phyloP scores from a whole-genome alignment of 768 basidiomycete species.

The Leccinum subgranulosum region DNA sequence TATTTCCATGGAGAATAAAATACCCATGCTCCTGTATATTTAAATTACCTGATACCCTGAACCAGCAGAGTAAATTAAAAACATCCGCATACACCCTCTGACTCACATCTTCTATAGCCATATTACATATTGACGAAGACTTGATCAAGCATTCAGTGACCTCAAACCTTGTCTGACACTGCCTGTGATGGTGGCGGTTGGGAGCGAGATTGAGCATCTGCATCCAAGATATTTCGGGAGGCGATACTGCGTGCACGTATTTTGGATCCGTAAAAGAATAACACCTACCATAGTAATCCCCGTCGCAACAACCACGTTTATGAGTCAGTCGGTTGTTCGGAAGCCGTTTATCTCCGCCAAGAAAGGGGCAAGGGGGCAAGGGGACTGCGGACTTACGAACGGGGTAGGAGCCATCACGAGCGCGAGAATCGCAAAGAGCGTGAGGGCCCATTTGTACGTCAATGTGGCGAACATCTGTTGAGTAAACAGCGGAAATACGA shows the following conservation, averaged over 20 bases:
- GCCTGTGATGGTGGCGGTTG: neutral
- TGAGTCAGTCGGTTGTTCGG: slow-evolving; percentile 1
- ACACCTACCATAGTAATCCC: slow-evolving; percentile 9
- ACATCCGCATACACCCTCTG: neutral
- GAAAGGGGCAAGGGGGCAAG: neutral
- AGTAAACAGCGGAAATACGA: slow-evolving; percentile 50
- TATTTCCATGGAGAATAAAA: slow-evolving; percentile 1
- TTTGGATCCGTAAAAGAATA: slow-evolving; percentile 32
- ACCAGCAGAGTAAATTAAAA: neutral
- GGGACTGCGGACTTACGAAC: slow-evolving; percentile 30
- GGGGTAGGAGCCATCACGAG: slow-evolving; percentile 44
- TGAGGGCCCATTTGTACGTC: slow-evolving; percentile 34
- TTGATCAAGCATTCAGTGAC: neutral
- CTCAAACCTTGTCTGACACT: slow-evolving; percentile 14
- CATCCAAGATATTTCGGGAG: slow-evolving; percentile 18
- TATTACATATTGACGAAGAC: neutral
- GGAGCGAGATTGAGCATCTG: slow-evolving; percentile 7
- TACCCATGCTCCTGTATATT: neutral
- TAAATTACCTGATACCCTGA: neutral
- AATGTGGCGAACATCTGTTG: slow-evolving; percentile 45
- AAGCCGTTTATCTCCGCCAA: neutral
- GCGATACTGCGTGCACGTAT: slow-evolving; percentile 31
- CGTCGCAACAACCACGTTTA: neutral
- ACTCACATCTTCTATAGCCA: neutral
- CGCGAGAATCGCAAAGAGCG: slow-evolving; percentile 35